A percentile compares a stretch with the other conserved stretches of the same genome.
Conservation (phyloP, 371 early-diverging fungal genomes). For the Lichtheimia ornata region DNA sequence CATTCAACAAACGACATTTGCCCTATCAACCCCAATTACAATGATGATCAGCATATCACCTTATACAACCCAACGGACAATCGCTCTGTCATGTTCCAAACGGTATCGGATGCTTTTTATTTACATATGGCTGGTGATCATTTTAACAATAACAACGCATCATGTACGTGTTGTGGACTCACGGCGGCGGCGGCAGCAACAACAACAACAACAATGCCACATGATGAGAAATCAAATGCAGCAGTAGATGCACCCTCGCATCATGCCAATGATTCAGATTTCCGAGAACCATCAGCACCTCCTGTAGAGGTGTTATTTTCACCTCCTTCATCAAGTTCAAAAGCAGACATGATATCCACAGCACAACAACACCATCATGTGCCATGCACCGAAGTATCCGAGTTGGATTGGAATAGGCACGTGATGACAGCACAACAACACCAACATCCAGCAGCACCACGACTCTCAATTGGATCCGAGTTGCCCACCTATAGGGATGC, state of each 20-base stretch:
- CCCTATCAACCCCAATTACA: neutral
- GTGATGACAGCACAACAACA: neutral
- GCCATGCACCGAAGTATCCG: neutral
- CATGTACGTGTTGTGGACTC: neutral
- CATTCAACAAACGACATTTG: neutral
- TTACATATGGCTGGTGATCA: neutral
- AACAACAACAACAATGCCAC: too few species aligned
- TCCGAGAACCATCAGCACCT: neutral
- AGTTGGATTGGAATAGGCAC: neutral
- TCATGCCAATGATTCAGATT: neutral
- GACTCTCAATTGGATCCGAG: neutral
- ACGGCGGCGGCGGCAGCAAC: too few species aligned
- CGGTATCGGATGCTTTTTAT: neutral
- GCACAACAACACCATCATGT: neutral
- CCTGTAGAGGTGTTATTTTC: neutral
- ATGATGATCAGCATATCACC: conserved; percentile 3
- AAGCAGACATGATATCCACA: neutral
- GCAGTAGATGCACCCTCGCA: neutral
- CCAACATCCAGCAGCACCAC: conserved; percentile 4
- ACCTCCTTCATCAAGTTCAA: neutral
- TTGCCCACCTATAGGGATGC: conserved; percentile 11
- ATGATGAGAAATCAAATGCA: too few species aligned
- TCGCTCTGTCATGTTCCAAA: conserved; percentile 8
- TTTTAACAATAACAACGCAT: conserved; percentile 1
- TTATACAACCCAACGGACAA: conserved; percentile 5